Evolutionary conservation across 2,329 filamentous ascomycete species (phyloP), one percentile per base, ranked within the genome.

Genomic region (Ophiostoma angusticollis): DNA sequence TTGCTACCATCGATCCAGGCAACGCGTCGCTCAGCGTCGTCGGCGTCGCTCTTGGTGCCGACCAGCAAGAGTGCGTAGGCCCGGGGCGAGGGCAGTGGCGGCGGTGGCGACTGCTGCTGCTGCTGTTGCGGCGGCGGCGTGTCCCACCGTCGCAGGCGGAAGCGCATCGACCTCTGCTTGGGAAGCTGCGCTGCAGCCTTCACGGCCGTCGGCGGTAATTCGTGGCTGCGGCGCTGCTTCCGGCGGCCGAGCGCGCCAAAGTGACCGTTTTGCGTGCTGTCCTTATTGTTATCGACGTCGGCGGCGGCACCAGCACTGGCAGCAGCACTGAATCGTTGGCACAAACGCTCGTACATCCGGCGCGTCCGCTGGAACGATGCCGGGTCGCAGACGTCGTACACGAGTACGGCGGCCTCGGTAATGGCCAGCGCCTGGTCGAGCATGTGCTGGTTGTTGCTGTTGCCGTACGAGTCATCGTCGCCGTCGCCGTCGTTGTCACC

Each of bases 331-430:
- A n/a, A n/a, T n/a, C n/a, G n/a, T n/a, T 23, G 33, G 12, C 37
- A 41, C 12, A 58, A 45, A 23, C 52, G 51, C 24, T 53, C 48
- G 31, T 48, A 50, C 1, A 57, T 39, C 11, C 45, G 43, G n/a
- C 37, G 33, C 9, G 51, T 51, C 13, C 54, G 48, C 4, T 37
- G 44, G 11, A 58, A 50, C 1, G 56, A 57, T 12, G 46, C 38
- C 5, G 43, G 31, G 29, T 55, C 50, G 30, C 45, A 41, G n/a
- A 55, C 50, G 40, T 54, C 52, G 47, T 59, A 60, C n/a, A 60
- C 47, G 2, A 60, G 44, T 2, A 62, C 46, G 3, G 57, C 59
- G 5, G 58, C 60, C 29, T 64, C 60, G n/a, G 61, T 63, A 31
- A 61, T 58, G 37, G 50, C 49, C 16, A 62, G 48, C 2, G 60